Conservation (phyloP, 1,284 basidiomycete species). For the Trametes polyzona region DNA sequence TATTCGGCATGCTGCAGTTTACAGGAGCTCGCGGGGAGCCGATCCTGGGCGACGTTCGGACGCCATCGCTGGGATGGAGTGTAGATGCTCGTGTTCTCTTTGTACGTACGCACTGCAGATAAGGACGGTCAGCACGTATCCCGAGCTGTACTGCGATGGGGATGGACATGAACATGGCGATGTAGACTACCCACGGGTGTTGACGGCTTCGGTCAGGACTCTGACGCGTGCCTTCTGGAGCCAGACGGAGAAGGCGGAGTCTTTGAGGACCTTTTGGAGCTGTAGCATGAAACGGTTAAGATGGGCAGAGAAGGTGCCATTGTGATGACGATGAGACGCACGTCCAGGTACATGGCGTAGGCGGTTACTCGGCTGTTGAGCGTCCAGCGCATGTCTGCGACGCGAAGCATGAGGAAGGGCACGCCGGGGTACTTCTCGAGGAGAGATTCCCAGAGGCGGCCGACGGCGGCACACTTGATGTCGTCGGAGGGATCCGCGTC, state of each 20-base stretch:
- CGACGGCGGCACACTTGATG: slow-evolving; percentile 15
- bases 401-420: slow-evolving; percentile 17
- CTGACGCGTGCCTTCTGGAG: slow-evolving; percentile 8
- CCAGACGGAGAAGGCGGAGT: slow-evolving; percentile 12
- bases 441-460: slow-evolving; percentile 16
- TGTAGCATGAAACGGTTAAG: background rate
- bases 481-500: slow-evolving; percentile 13
- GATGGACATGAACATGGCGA: background rate
- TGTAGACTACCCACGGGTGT: slow-evolving; percentile 4
- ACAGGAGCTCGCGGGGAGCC: slow-evolving; percentile 14
- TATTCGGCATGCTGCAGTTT: slow-evolving; percentile 15
- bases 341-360: slow-evolving; percentile 16
- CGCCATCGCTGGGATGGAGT: slow-evolving; percentile 14
- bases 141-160: too few species aligned
- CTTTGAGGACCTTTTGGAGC: slow-evolving; percentile 13
- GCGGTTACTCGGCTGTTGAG: slow-evolving; percentile 18
- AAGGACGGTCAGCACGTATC: background rate
- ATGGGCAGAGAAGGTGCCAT: background rate
- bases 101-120: slow-evolving; percentile 8
- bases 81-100: slow-evolving; percentile 14
- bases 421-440: slow-evolving; percentile 16
- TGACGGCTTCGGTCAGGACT: slow-evolving; percentile 9
- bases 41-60: slow-evolving; percentile 11
- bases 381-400: slow-evolving; percentile 19
- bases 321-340: background rate